Evolutionary conservation across 2,329 filamentous ascomycete genomes (phyloP).

Genomic region (Tolypocladium album): DNA sequence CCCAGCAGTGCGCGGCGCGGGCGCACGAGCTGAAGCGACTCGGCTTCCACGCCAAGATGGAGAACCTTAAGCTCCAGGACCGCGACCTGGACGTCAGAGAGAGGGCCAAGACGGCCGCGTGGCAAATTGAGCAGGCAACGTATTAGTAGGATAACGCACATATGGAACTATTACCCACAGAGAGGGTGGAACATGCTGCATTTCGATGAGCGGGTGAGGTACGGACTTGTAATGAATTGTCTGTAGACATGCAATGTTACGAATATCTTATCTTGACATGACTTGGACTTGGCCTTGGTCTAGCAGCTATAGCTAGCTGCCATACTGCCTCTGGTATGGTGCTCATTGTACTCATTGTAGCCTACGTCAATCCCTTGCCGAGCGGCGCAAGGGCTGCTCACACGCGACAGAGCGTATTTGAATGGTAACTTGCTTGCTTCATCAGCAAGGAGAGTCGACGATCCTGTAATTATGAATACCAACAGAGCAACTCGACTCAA

Average conservation of each 20-base stretch:
- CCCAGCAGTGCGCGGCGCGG: constrained; percentile 52
- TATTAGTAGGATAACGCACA: constrained; percentile 9
- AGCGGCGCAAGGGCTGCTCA: not conserved
- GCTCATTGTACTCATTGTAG: not conserved
- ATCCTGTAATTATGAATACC: not conserved
- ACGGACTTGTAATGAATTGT: not conserved
- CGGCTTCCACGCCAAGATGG: constrained; percentile 59
- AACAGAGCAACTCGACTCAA: not conserved
- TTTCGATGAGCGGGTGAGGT: not conserved
- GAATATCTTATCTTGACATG: not conserved
- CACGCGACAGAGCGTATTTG: not conserved
- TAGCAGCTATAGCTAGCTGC: not conserved
- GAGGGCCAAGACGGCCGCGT: constrained; percentile 67
- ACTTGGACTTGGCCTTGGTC: not conserved
- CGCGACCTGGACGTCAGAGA: constrained; percentile 73
- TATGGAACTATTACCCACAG: not conserved
- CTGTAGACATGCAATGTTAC: not conserved
- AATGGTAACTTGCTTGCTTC: too few relatives aligned
- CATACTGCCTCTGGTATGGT: not conserved
- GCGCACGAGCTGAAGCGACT: constrained; percentile 58
- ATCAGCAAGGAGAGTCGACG: too few relatives aligned
- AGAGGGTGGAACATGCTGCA: not conserved
- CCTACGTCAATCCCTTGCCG: not conserved
- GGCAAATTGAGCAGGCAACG: constrained; percentile 50
- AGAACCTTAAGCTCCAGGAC: constrained; percentile 53